Percentiles rank a stretch among this genome's conserved stretches.
Evolutionary conservation across 306 rosid species (phyloP).

Genomic region (Phaseolus lunatus): DNA sequence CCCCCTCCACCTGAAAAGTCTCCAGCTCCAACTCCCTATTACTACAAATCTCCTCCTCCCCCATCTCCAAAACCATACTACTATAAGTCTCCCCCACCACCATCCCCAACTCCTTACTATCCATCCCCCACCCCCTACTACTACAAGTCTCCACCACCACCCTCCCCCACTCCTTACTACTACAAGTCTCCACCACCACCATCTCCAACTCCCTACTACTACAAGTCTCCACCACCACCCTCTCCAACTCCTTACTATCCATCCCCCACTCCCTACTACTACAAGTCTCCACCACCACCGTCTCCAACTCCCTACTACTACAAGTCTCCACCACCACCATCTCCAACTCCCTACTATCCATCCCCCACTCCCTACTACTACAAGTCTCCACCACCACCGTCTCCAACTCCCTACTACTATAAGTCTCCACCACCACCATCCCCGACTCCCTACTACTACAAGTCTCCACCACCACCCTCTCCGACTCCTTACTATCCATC

Average conservation of each 20-base stretch:
- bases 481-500: slow-evolving; percentile 40
- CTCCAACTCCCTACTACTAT: slow-evolving; percentile 38
- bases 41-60: slow-evolving; percentile 51
- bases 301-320: slow-evolving; percentile 42
- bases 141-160: slow-evolving; percentile 47
- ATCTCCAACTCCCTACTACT: slow-evolving; percentile 48
- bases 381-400: slow-evolving; percentile 44
- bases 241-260: too few species aligned
- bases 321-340: slow-evolving; percentile 49
- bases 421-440: slow-evolving; percentile 57
- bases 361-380: background rate
- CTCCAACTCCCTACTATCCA: background rate
- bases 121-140: slow-evolving; percentile 6
- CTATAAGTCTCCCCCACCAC: slow-evolving; percentile 51
- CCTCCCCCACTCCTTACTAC: slow-evolving; percentile 27
- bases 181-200: slow-evolving; percentile 43
- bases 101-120: slow-evolving; percentile 28
- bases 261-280: slow-evolving; percentile 29
- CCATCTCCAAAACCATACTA: slow-evolving; percentile 41
- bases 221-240: slow-evolving; percentile 13
- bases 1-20: too few species aligned
- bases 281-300: slow-evolving; percentile 51
- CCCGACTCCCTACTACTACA: slow-evolving; percentile 58
- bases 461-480: slow-evolving; percentile 58
- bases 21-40: too few species aligned